Conservation (phyloP, 1,139 yeast species). For the Sugiyamaella neomexicana region DNA sequence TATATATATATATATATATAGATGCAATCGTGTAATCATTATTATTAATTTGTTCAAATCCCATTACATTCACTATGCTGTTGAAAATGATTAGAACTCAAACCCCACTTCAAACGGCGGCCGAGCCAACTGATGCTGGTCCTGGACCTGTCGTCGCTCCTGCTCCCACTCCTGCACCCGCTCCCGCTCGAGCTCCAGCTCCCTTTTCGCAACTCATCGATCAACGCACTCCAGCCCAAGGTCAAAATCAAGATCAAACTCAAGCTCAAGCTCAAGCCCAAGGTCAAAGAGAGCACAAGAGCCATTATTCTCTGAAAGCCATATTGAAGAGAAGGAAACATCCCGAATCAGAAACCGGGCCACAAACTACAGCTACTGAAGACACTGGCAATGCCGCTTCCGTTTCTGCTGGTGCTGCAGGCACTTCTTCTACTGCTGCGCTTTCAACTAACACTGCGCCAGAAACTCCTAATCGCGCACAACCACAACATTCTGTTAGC, state of each 20-base stretch:
- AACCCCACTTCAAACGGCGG: neutral
- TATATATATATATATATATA: constrained; percentile 9
- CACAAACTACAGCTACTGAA: neutral
- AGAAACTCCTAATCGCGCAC: neutral
- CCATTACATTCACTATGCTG: neutral
- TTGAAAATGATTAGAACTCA: neutral
- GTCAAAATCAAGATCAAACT: too few relatives aligned
- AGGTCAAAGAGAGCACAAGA: neutral
- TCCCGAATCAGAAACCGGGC: neutral
- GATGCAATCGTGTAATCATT: constrained; percentile 10
- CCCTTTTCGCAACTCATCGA: neutral
- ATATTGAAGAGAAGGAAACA: neutral
- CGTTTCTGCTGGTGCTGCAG: neutral
- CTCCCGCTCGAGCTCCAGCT: neutral
- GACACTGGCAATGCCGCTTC: neutral
- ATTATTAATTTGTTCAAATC: neutral
- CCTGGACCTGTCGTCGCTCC: neutral
- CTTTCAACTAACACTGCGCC: neutral
- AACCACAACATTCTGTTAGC: neutral
- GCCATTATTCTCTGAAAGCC: neutral
- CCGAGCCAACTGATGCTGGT: neutral
- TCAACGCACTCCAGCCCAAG: too few relatives aligned
- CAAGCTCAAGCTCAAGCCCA: neutral
- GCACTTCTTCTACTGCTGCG: neutral
- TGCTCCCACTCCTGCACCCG: neutral